Conservation (phyloP, 2,329 filamentous ascomycete genomes). For the Verticillium isaacii region DNA sequence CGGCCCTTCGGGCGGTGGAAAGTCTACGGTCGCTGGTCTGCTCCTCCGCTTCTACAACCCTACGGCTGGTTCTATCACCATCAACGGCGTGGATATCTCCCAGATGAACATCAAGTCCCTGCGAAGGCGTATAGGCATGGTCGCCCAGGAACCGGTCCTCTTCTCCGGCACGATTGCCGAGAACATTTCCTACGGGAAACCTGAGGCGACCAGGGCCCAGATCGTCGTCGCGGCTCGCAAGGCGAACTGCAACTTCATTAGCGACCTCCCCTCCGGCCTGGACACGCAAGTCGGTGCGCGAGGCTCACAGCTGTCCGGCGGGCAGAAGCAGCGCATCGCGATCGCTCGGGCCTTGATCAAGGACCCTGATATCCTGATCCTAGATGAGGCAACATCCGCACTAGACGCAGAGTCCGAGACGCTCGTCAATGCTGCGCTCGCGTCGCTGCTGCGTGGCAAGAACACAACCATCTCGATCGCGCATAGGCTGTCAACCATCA, state of each 20-base stretch:
- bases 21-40: constrained; percentile 91
- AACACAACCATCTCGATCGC: constrained; percentile 98
- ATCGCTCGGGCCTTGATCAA: constrained; percentile 94
- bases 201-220: constrained; percentile 69
- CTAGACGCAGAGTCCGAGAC: constrained; percentile 96
- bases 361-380: constrained; percentile 91
- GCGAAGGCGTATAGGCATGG: constrained; percentile 87
- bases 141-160: constrained; percentile 91
- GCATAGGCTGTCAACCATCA: constrained; percentile 92
- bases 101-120: constrained; percentile 91
- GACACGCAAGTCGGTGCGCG: constrained; percentile 91
- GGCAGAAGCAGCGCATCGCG: constrained; percentile 96
- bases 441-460: constrained; percentile 72
- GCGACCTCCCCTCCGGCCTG: constrained; percentile 91
- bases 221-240: constrained; percentile 83
- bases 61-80: constrained; percentile 69
- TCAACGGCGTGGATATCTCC: constrained; percentile 79
- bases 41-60: constrained; percentile 89
- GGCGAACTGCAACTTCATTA: constrained; percentile 95
- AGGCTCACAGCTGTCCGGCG: constrained; percentile 89
- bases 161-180: constrained; percentile 82
- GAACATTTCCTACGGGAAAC: constrained; percentile 88
- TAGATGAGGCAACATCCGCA: constrained; percentile 94
- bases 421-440: constrained; percentile 86
- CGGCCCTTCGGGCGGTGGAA: constrained; percentile 91